Evolutionary conservation across 192 early-diverging fungal genomes (phyloP).

Genomic region (Lobulomyces angularis): DNA sequence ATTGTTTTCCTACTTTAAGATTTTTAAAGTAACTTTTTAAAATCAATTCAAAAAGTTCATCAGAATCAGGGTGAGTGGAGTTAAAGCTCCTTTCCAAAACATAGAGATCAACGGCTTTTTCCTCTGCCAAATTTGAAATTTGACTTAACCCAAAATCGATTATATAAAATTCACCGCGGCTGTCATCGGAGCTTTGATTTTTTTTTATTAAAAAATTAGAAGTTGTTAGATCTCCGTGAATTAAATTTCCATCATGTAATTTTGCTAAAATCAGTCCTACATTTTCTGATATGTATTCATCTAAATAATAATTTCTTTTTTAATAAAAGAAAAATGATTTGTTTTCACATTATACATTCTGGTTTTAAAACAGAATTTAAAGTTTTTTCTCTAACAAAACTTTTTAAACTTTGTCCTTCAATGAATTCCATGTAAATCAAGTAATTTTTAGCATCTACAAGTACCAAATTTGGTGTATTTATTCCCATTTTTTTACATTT

Average conservation of each 20-base stretch:
- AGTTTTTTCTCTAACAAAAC: conserved; percentile 30
- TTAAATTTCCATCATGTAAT: conserved; percentile 74
- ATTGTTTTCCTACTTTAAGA: too few relatives aligned
- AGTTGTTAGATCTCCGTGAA: conserved; percentile 96
- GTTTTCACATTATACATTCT: background rate
- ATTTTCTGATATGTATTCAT: conserved; percentile 19
- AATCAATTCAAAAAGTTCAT: too few relatives aligned
- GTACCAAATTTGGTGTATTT: conserved; percentile 68
- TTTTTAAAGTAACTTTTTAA: too few relatives aligned
- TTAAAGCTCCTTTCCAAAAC: conserved; percentile 88
- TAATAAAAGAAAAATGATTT: background rate
- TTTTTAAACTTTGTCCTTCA: conserved; percentile 62
- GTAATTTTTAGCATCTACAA: conserved; percentile 55
- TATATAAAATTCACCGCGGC: conserved; percentile 40
- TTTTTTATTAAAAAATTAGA: conserved; percentile 77
- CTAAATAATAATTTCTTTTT: conserved; percentile 1
- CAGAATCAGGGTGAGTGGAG: conserved; percentile 96
- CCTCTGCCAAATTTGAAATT: conserved; percentile 70
- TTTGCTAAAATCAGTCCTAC: conserved; percentile 56
- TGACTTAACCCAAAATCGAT: conserved; percentile 97
- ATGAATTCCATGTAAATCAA: conserved; percentile 89
- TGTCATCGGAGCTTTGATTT: conserved; percentile 11
- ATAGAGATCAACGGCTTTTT: conserved; percentile 98
- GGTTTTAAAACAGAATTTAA: background rate
- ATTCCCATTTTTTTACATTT: conserved; percentile 59